Base-by-base conservation (phyloP, 106 monocot species). In the Gastrodia elata region DNA sequence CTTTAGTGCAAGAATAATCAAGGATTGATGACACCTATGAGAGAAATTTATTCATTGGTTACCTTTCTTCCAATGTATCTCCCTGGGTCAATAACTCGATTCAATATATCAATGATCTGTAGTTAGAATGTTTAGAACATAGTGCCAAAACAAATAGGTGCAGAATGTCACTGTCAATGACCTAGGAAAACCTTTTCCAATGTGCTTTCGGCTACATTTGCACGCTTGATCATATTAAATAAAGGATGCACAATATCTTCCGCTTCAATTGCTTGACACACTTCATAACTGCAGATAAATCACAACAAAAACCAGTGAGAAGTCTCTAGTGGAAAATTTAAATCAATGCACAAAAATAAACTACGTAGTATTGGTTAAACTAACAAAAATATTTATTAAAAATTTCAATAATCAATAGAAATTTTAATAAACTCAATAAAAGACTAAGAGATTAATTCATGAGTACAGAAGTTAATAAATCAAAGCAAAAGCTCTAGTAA, bases 51-150 rank as follows among this genome's bases (percentile, higher is more conserved):
- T 37, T 39, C 64, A 44, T 67, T 38, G 68, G 74, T 77, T 40
- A 94, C 90, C 86, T 82, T 77, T 70, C 41, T 65, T 80, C 76
- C 80, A 81, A 83, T 75, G 34, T 64, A 35, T 76, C 79, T 83
- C 20, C 68, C 75, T 39, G 75, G 75, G 35, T 86, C 81, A 71
- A 84, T 77, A 77, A 84, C 75, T 38, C 80, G 74, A 82, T 83
- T 78, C 71, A 91, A 83, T 80, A 88, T 83, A 73, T 72, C 77
- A 38, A 88, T 52, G 74, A 57, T 72, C 94, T 94, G 87, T 33
- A 75, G 64, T 38, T 75, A 41, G 27, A 81, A 68, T 68, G 26
- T 72, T 73, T 80, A 26, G 78, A 37, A 20, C 26, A 7, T 20
- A 49, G 18, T 52, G 22, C 52, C 15, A 55, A 39, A 42, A 13